These are phyloP conservation scores for Geopyxis carbonaria DNA, from an alignment of 495 filamentous ascomycete species.

Conservation along the genomic window DNA sequence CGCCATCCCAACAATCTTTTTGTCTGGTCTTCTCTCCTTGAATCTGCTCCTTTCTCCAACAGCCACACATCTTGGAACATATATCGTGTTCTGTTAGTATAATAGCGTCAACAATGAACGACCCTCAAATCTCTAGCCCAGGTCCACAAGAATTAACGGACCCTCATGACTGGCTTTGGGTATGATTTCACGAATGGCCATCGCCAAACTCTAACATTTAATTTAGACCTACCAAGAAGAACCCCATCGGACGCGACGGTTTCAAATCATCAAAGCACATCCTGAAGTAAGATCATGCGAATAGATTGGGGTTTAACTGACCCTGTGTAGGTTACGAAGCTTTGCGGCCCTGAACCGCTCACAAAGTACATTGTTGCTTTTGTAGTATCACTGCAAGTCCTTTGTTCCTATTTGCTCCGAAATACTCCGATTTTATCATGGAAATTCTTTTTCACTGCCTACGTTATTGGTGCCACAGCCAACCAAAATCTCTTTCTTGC, in stretches of 20 bases:
- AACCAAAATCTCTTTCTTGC: constrained; percentile 99
- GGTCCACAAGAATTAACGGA: no score
- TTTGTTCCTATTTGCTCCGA: constrained; percentile 62
- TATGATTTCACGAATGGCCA: constrained; percentile 4
- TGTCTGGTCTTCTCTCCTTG: no score
- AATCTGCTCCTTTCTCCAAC: no score
- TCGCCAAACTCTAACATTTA: not conserved
- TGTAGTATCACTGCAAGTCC: constrained; percentile 68
- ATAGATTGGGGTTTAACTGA: constrained; percentile 8
- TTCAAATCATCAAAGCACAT: constrained; percentile 95
- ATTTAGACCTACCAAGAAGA: constrained; percentile 98
- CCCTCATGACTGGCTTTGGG: constrained; percentile 22
- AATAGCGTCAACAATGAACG: no score
- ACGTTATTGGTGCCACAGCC: constrained; percentile 83
- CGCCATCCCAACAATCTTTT: no score
- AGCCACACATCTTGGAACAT: no score
- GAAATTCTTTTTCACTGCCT: constrained; percentile 69
- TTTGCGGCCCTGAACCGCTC: constrained; percentile 89
- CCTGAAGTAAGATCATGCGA: constrained; percentile 51
- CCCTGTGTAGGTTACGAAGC: constrained; percentile 62
- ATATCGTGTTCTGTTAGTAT: no score
- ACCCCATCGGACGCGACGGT: constrained; percentile 75
- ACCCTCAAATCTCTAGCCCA: no score
- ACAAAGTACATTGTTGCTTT: constrained; percentile 83
- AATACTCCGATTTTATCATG: constrained; percentile 66